These are phyloP conservation scores for Kwoniella botswanensis DNA, from an alignment of 768 basidiomycete species.

Conservation along the genomic window DNA sequence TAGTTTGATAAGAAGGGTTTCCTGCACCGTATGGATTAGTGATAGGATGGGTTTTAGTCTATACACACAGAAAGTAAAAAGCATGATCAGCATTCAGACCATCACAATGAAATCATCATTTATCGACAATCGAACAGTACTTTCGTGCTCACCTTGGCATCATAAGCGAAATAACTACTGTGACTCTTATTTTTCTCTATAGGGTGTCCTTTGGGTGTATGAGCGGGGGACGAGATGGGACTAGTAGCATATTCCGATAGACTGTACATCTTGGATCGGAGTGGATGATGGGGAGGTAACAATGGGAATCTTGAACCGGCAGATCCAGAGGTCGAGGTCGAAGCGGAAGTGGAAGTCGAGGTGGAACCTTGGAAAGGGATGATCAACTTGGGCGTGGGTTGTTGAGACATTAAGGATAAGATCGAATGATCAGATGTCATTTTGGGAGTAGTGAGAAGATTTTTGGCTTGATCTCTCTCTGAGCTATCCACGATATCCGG, in stretches of 20 bases:
- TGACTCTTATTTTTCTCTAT: constrained; percentile 9
- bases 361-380: constrained; percentile 17
- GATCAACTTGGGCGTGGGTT: constrained; percentile 31
- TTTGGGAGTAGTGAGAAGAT: constrained; percentile 11
- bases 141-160: constrained; percentile 29
- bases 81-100: not conserved
- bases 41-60: constrained; percentile 27
- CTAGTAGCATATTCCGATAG: constrained; percentile 10
- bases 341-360: constrained; percentile 11
- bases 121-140: too few relatives aligned
- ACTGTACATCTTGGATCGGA: constrained; percentile 31
- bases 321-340: constrained; percentile 8
- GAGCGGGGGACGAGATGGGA: constrained; percentile 25
- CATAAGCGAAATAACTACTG: constrained; percentile 26
- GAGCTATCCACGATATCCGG: constrained; percentile 4
- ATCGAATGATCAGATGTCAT: constrained; percentile 34
- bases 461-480: not conserved
- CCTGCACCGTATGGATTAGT: constrained; percentile 26
- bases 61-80: not conserved
- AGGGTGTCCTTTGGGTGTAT: constrained; percentile 52
- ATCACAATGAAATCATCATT: not conserved
- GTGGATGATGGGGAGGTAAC: constrained; percentile 42
- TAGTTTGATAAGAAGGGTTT: constrained; percentile 38
- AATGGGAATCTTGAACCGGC: constrained; percentile 32
- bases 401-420: constrained; percentile 27